Percentiles rank a stretch among this genome's conserved stretches.
These are phyloP conservation scores for Spergularia bocconei DNA, from an alignment of 148 eudicot genomes.

Conservation along the genomic window DNA sequence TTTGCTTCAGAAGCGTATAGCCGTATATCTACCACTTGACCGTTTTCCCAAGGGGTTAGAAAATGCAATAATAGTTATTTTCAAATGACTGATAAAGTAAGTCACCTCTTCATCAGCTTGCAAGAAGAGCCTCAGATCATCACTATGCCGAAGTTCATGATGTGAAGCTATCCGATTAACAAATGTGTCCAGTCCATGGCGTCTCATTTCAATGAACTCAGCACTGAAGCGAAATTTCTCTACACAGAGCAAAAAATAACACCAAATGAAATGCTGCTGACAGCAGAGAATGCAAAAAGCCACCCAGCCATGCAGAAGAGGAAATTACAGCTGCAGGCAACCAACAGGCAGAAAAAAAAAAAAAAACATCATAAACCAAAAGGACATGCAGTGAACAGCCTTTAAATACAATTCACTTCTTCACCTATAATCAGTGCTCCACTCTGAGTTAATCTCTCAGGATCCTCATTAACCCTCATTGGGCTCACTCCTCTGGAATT, in stretches of 20 bases:
- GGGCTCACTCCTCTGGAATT: no score
- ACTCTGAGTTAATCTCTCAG: no score
- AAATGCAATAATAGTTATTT: neutral
- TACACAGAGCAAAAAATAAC: conserved; percentile 34
- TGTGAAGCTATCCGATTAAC: conserved; percentile 89
- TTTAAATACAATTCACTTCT: no score
- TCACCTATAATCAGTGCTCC: no score
- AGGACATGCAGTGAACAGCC: no score
- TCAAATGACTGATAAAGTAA: conserved; percentile 21
- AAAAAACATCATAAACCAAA: no score
- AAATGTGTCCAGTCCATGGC: conserved; percentile 86
- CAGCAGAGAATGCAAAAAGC: no score
- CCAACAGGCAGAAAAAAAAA: no score
- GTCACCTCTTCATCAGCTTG: conserved; percentile 94
- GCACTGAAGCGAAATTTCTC: conserved; percentile 98
- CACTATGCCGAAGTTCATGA: conserved; percentile 80
- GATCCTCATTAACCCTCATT: no score
- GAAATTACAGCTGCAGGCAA: no score
- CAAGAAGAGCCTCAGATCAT: conserved; percentile 85
- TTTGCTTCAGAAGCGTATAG: neutral
- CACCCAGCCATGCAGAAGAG: no score
- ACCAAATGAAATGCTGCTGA: neutral
- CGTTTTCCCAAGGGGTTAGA: neutral
- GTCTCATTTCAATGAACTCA: conserved; percentile 97
- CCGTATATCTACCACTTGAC: neutral